Evolutionary conservation across 1,284 basidiomycete genomes (phyloP).

Genomic region (Polyporus tsugae): DNA sequence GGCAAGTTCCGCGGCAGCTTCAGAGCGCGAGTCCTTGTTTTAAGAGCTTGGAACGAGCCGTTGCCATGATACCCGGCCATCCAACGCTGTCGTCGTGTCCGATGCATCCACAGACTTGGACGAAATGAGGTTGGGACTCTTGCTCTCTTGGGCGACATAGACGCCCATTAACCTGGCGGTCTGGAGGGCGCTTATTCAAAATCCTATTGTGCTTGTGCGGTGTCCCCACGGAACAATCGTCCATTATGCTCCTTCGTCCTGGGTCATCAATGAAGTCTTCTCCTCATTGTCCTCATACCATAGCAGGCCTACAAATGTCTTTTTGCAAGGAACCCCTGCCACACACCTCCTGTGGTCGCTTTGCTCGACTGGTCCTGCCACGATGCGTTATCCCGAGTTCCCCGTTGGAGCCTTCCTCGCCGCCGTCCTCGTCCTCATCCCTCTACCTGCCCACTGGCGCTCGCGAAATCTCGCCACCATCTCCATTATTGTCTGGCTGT

Average conservation of each 20-base stretch:
- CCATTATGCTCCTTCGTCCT: not conserved
- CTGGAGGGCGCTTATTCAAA: not conserved
- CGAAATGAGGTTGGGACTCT: no score
- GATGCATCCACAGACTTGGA: not conserved
- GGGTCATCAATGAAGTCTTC: not conserved
- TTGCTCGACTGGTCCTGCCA: not conserved
- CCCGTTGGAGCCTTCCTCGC: slow-evolving; percentile 24
- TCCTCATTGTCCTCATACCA: slow-evolving; percentile 8
- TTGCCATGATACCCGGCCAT: not conserved
- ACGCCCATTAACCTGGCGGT: no score
- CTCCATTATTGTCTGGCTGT: slow-evolving; percentile 50
- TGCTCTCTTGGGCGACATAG: no score
- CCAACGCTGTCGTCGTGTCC: not conserved
- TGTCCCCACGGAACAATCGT: not conserved
- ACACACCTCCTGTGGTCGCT: slow-evolving; percentile 1
- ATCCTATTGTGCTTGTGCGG: not conserved
- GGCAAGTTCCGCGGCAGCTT: no score
- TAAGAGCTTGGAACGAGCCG: not conserved
- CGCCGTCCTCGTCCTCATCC: slow-evolving; percentile 39
- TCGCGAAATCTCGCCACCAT: slow-evolving; percentile 52
- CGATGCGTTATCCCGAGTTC: slow-evolving; percentile 11
- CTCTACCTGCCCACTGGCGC: slow-evolving; percentile 42
- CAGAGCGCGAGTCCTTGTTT: no score
- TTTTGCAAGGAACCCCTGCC: not conserved
- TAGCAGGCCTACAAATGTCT: slow-evolving; percentile 9